A percentile compares a stretch with the other conserved stretches of the same genome.
Conservation (phyloP, 257 asterid genomes). For the Lithospermum erythrorhizon region DNA sequence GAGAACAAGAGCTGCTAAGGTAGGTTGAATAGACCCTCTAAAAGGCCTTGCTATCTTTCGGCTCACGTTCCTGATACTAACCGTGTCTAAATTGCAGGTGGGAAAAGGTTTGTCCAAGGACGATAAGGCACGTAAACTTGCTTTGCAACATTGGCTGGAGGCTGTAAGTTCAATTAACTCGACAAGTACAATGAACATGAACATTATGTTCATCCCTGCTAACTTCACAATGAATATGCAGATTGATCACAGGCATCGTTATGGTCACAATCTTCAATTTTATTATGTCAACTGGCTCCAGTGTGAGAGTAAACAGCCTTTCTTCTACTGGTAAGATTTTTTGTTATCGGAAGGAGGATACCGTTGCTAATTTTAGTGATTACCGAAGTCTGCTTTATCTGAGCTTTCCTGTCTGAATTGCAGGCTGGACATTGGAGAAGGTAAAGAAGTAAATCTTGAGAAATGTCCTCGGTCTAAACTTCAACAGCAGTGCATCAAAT, state of each 20-base stretch:
- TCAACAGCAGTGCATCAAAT: conserved; percentile 77
- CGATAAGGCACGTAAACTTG: conserved; percentile 77
- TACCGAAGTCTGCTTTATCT: neutral
- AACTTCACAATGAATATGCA: conserved; percentile 11
- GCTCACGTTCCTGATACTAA: neutral
- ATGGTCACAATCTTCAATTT: conserved; percentile 82
- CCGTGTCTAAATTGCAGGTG: conserved; percentile 26
- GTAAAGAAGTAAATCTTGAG: conserved; percentile 67
- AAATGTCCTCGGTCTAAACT: conserved; percentile 63
- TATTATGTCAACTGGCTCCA: conserved; percentile 68
- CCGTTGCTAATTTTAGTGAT: too few species aligned
- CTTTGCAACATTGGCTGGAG: conserved; percentile 88
- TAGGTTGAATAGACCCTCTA: conserved; percentile 3
- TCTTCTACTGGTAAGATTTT: conserved; percentile 67
- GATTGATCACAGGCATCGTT: conserved; percentile 87
- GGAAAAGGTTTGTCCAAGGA: conserved; percentile 79
- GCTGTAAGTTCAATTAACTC: conserved; percentile 50
- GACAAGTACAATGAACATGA: neutral
- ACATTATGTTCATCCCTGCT: neutral
- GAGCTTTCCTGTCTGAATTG: neutral
- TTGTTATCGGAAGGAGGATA: conserved; percentile 1
- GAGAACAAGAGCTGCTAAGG: conserved; percentile 69
- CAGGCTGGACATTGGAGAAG: conserved; percentile 88
- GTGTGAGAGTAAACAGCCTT: conserved; percentile 68
- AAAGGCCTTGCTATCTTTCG: neutral